Evolutionary conservation across 2,329 filamentous ascomycete genomes (phyloP).

Genomic region (Aspergillus aculeatus): DNA sequence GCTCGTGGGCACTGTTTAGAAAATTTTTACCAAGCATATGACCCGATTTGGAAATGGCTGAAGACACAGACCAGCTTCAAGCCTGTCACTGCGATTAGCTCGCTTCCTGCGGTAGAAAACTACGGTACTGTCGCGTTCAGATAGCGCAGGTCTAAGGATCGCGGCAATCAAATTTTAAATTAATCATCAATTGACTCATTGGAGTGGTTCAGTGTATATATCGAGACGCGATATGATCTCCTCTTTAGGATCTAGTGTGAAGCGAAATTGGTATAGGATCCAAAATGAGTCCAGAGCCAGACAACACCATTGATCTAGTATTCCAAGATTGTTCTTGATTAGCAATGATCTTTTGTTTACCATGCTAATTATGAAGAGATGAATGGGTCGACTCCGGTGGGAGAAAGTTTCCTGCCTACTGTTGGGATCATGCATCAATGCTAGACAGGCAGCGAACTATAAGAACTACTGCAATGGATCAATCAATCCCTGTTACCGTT

Average conservation of each 20-base stretch:
- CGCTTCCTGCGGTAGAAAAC: slow-evolving; percentile 2
- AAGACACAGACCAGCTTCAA: neutral
- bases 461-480: slow-evolving; percentile 3
- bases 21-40: neutral
- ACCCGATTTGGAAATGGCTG: too few relatives aligned
- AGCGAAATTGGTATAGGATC: neutral
- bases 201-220: neutral
- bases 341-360: too few relatives aligned
- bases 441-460: neutral
- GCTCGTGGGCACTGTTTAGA: neutral
- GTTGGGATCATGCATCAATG: neutral
- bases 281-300: neutral
- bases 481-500: slow-evolving; percentile 14
- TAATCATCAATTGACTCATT: neutral
- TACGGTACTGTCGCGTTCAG: neutral
- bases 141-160: neutral
- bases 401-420: neutral
- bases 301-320: neutral
- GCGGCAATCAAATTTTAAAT: neutral
- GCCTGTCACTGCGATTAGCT: slow-evolving; percentile 1
- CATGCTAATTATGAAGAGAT: neutral
- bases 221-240: neutral
- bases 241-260: neutral
- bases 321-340: neutral
- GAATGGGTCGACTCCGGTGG: neutral